Conservation (phyloP, 2,329 filamentous ascomycete species). For the Nemania diffusa region DNA sequence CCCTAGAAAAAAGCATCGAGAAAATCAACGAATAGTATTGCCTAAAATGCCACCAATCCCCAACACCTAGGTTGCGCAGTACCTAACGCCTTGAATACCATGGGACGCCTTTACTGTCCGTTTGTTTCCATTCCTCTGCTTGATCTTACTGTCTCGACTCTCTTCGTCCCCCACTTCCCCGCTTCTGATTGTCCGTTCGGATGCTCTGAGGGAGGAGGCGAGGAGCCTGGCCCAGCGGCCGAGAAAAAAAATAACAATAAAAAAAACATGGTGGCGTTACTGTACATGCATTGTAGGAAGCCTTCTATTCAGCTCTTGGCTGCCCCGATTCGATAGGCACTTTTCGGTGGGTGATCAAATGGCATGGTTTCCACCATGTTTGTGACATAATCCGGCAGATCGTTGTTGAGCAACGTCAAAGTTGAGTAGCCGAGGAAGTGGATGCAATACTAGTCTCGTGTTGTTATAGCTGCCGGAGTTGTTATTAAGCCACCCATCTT, state of each 20-base stretch:
- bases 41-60: slow-evolving; percentile 23
- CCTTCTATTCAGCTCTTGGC: slow-evolving; percentile 4
- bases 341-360: background rate
- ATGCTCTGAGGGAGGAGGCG: background rate
- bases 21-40: slow-evolving; percentile 16
- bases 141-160: slow-evolving; percentile 2
- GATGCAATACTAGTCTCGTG: background rate
- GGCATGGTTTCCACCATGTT: background rate
- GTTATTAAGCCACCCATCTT: background rate
- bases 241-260: slow-evolving; percentile 9
- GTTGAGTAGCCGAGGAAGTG: background rate
- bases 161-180: slow-evolving; percentile 3
- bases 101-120: slow-evolving; percentile 18
- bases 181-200: background rate
- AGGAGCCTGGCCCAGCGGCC: background rate
- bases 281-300: slow-evolving; percentile 19
- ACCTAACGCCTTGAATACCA: slow-evolving; percentile 17
- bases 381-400: background rate
- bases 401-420: background rate
- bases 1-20: background rate
- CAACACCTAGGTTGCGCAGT: slow-evolving; percentile 1
- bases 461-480: background rate
- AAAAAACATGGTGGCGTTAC: slow-evolving; percentile 7
- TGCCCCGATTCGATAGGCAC: background rate
- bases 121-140: slow-evolving; percentile 27